Evolutionary conservation across 345 rosid species (phyloP).

Genomic region (Linum trigynum): DNA sequence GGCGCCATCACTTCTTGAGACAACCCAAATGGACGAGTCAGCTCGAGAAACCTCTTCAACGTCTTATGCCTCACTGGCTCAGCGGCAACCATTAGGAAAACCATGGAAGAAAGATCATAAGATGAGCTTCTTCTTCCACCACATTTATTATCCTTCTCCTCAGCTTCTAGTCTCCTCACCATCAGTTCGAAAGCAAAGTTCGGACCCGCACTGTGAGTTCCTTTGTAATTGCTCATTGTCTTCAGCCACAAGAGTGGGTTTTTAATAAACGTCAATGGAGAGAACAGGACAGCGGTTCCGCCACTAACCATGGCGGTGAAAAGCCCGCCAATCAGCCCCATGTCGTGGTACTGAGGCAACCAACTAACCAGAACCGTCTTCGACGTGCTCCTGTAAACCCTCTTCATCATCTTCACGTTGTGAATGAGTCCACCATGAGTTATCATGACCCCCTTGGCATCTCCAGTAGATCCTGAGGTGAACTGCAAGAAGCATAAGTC

Average conservation of each 20-base stretch:
- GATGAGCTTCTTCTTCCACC: slow-evolving; percentile 9
- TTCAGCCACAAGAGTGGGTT: slow-evolving; percentile 61
- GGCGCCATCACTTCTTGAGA: slow-evolving; percentile 64
- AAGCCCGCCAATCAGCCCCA: slow-evolving; percentile 69
- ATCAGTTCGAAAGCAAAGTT: slow-evolving; percentile 56
- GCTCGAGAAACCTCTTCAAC: slow-evolving; percentile 43
- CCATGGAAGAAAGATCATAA: slow-evolving; percentile 51
- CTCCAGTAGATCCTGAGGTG: slow-evolving; percentile 68
- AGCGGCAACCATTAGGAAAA: slow-evolving; percentile 63
- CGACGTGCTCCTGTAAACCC: slow-evolving; percentile 46
- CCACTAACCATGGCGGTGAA: slow-evolving; percentile 60
- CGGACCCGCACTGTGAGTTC: slow-evolving; percentile 67
- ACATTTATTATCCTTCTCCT: slow-evolving; percentile 19
- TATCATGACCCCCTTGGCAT: slow-evolving; percentile 65
- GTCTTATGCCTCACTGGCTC: slow-evolving; percentile 62
- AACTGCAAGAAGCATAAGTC: slow-evolving; percentile 59
- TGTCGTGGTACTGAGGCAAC: slow-evolving; percentile 77
- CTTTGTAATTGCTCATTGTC: slow-evolving; percentile 39
- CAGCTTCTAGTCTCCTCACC: slow-evolving; percentile 44
- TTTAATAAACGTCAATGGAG: slow-evolving; percentile 51
- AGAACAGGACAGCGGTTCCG: slow-evolving; percentile 47
- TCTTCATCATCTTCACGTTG: slow-evolving; percentile 55
- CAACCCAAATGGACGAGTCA: slow-evolving; percentile 43
- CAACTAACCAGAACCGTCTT: slow-evolving; percentile 51
- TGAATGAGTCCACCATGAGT: slow-evolving; percentile 56